Conservation (phyloP, 352 stramenopile species). For the Peronospora farinosa region DNA sequence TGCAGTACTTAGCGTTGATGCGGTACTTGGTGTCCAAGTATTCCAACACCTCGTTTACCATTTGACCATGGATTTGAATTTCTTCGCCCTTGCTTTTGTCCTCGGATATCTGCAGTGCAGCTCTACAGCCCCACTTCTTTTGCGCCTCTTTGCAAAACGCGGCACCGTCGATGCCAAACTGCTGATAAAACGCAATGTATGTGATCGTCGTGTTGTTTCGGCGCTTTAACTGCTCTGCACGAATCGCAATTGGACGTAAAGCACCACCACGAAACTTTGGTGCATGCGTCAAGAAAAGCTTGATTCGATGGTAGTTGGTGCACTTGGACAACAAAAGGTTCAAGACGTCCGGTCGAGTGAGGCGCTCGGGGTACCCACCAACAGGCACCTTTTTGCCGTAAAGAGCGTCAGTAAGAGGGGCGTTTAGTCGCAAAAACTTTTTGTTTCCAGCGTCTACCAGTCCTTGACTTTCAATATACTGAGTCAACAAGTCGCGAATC, state of each 20-base stretch:
- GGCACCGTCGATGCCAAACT: constrained; percentile 70
- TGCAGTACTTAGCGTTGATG: constrained; percentile 68
- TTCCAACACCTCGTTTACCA: constrained; percentile 68
- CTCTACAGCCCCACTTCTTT: constrained; percentile 81
- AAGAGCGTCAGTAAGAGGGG: constrained; percentile 57
- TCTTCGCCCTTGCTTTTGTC: constrained; percentile 68
- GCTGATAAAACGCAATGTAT: constrained; percentile 62
- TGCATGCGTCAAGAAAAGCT: constrained; percentile 63
- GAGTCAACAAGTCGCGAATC: constrained; percentile 49
- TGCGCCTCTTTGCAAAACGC: constrained; percentile 72
- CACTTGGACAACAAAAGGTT: constrained; percentile 54
- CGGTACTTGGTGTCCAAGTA: constrained; percentile 61
- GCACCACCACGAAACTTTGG: constrained; percentile 52
- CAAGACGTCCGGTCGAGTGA: constrained; percentile 52
- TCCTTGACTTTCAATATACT: constrained; percentile 51
- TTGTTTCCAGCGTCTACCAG: constrained; percentile 58
- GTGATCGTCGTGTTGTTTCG: constrained; percentile 68
- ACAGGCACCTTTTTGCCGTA: constrained; percentile 60
- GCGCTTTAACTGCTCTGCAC: constrained; percentile 61
- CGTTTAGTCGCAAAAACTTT: constrained; percentile 65
- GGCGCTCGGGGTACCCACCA: constrained; percentile 50
- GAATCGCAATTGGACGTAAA: constrained; percentile 57
- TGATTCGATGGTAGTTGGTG: constrained; percentile 60
- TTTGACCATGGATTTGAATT: constrained; percentile 75
- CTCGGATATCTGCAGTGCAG: constrained; percentile 37